Evolutionary conservation across 1,284 basidiomycete species (phyloP).

Genomic region (Ganoderma resinaceum): DNA sequence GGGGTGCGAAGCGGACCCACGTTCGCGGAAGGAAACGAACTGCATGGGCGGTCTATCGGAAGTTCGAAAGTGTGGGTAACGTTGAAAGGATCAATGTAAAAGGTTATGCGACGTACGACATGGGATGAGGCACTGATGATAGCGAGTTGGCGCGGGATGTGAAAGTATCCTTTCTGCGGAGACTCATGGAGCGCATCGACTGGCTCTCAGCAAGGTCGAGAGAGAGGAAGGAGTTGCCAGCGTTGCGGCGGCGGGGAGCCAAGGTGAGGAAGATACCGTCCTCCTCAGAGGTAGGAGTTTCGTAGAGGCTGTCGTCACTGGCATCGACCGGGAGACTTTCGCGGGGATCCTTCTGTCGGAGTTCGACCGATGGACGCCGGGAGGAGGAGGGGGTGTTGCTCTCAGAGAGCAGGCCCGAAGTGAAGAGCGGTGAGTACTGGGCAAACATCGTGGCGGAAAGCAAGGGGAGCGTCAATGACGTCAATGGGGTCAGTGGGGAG

Average conservation of each 20-base stretch:
- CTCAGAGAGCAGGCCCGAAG: slow-evolving; percentile 59
- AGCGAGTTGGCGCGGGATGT: slow-evolving; percentile 36
- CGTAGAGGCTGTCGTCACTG: slow-evolving; percentile 36
- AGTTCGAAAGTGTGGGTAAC: background rate
- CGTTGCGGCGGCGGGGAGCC: slow-evolving; percentile 39
- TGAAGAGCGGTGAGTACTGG: slow-evolving; percentile 66
- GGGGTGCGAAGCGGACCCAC: background rate
- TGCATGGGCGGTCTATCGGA: background rate
- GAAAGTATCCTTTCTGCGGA: slow-evolving; percentile 47
- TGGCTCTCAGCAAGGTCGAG: slow-evolving; percentile 65
- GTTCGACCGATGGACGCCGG: slow-evolving; percentile 41
- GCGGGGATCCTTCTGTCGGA: slow-evolving; percentile 37
- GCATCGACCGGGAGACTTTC: slow-evolving; percentile 49
- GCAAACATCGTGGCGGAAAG: slow-evolving; percentile 35
- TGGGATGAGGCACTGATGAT: slow-evolving; percentile 17
- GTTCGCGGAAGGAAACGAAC: slow-evolving; percentile 10
- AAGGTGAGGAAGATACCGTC: slow-evolving; percentile 39
- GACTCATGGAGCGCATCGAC: slow-evolving; percentile 51
- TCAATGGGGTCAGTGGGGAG: background rate
- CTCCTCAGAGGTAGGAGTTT: slow-evolving; percentile 27
- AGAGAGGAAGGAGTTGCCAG: slow-evolving; percentile 56
- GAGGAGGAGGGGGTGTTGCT: slow-evolving; percentile 40
- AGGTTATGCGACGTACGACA: slow-evolving; percentile 33
- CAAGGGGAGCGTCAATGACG: background rate
- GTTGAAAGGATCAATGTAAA: no score